Evolutionary conservation across 1,284 basidiomycete genomes (phyloP).

Genomic region (Inonotus hispidus): DNA sequence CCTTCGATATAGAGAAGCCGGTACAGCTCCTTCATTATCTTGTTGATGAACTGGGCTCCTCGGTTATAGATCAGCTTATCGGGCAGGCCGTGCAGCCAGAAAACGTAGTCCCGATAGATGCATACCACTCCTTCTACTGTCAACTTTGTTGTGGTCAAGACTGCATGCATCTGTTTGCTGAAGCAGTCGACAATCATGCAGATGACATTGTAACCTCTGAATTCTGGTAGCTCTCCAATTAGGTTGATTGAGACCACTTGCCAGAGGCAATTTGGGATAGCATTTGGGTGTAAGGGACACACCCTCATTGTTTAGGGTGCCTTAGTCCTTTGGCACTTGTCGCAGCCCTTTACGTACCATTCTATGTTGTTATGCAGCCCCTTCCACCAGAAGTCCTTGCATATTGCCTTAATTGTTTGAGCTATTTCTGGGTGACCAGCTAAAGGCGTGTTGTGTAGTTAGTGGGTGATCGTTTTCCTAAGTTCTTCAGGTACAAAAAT

Average conservation of each 20-base stretch:
- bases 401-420: too few relatives aligned
- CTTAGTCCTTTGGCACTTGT: constrained; percentile 17
- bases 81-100: background rate
- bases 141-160: background rate
- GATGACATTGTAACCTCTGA: constrained; percentile 17
- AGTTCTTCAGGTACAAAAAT: too few relatives aligned
- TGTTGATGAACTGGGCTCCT: background rate
- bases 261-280: background rate
- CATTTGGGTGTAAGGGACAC: constrained; percentile 9
- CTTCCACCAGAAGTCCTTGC: too few relatives aligned
- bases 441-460: too few relatives aligned
- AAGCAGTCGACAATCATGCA: constrained; percentile 22
- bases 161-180: background rate
- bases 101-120: background rate
- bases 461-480: too few relatives aligned
- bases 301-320: background rate
- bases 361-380: constrained; percentile 11
- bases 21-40: background rate
- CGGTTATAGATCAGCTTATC: background rate
- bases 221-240: constrained; percentile 18
- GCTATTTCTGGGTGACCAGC: too few relatives aligned
- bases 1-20: background rate
- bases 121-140: background rate
- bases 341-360: constrained; percentile 22
- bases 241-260: constrained; percentile 17